Evolutionary conservation across 1,139 yeast genomes (phyloP).

Genomic region (Spencermartinsiella ligniputridi): DNA sequence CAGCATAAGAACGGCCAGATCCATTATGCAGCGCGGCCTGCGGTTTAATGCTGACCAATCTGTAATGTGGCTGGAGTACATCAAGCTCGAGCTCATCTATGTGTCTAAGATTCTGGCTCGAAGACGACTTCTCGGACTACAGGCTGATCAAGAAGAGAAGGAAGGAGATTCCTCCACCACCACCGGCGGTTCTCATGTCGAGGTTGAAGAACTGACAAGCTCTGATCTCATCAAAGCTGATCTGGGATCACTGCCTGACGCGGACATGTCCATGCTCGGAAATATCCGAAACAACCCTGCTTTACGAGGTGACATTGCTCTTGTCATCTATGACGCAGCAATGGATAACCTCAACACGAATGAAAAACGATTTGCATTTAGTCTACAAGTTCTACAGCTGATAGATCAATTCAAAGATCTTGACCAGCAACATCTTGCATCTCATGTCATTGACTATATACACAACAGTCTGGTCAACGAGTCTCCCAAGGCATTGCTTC

Average conservation of each 20-base stretch:
- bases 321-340: slow-evolving; percentile 75
- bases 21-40: slow-evolving; percentile 76
- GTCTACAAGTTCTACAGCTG: slow-evolving; percentile 46
- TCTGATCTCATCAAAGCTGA: slow-evolving; percentile 50
- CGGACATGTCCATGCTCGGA: slow-evolving; percentile 82
- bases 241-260: slow-evolving; percentile 74
- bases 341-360: slow-evolving; percentile 45
- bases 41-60: slow-evolving; percentile 74
- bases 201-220: slow-evolving; percentile 43
- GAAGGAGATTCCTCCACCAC: slow-evolving; percentile 24
- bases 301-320: slow-evolving; percentile 80
- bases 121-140: slow-evolving; percentile 73
- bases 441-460: slow-evolving; percentile 57
- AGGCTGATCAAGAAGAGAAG: slow-evolving; percentile 33
- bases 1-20: slow-evolving; percentile 85
- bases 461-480: slow-evolving; percentile 23
- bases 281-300: slow-evolving; percentile 87
- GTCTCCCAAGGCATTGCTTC: slow-evolving; percentile 42
- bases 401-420: slow-evolving; percentile 66
- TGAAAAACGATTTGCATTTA: slow-evolving; percentile 30
- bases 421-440: slow-evolving; percentile 62
- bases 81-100: slow-evolving; percentile 82
- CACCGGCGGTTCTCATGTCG: slow-evolving; percentile 22
- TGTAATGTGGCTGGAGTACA: slow-evolving; percentile 78
- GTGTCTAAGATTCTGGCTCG: slow-evolving; percentile 79